These are phyloP conservation scores for Garcileccinum viscosum DNA, from an alignment of 1,284 basidiomycete species.

Conservation along the genomic window DNA sequence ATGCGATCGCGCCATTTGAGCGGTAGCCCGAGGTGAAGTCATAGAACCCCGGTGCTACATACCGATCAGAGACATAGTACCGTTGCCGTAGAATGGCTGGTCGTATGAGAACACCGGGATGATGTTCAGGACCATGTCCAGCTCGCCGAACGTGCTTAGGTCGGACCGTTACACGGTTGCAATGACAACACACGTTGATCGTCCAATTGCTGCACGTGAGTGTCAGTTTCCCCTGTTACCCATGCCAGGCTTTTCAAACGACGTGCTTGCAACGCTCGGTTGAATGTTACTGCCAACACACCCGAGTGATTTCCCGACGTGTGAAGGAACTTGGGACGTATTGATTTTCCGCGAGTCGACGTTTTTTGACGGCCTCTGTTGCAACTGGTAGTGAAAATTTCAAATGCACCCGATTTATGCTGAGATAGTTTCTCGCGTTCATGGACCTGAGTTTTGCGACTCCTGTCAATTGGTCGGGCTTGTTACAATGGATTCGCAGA, in stretches of 20 bases:
- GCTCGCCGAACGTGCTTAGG: slow-evolving; percentile 7
- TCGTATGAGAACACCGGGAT: slow-evolving; percentile 7
- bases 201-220: slow-evolving; percentile 31
- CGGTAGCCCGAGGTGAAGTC: slow-evolving; percentile 26
- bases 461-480: background rate
- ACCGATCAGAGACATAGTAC: slow-evolving; percentile 22
- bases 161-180: no score
- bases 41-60: slow-evolving; percentile 16
- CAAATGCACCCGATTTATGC: background rate
- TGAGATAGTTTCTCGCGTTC: background rate
- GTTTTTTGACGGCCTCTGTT: no score
- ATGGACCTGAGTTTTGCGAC: background rate
- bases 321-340: no score
- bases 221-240: background rate
- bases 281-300: slow-evolving; percentile 13
- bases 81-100: slow-evolving; percentile 24
- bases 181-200: slow-evolving; percentile 12
- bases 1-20: background rate
- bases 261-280: slow-evolving; percentile 19
- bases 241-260: background rate
- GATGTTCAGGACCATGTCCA: slow-evolving; percentile 17
- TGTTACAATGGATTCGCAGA: no score
- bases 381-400: background rate
- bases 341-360: no score
- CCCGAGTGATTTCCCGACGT: slow-evolving; percentile 15